A percentile compares a stretch with the other conserved stretches of the same genome.
These are phyloP conservation scores for Paspalum notatum DNA, from an alignment of 176 grass and related monocot genomes.

Conservation along the genomic window DNA sequence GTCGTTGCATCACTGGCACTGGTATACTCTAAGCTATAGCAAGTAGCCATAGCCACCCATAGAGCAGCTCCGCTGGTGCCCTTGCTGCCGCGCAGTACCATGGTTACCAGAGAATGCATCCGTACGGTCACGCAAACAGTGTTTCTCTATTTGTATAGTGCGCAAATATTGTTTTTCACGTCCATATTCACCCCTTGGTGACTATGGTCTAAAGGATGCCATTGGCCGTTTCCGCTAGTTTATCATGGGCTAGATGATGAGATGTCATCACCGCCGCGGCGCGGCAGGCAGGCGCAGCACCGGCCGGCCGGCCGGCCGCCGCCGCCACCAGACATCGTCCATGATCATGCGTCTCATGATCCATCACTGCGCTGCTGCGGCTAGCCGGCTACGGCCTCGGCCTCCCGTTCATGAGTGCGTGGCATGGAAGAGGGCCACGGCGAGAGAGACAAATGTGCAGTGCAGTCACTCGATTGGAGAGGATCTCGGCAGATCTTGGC, in stretches of 20 bases:
- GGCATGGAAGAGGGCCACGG: neutral
- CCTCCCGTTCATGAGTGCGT: neutral
- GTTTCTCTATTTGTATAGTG: no score
- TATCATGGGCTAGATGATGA: slow-evolving; percentile 3
- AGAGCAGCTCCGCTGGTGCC: neutral
- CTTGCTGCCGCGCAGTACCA: neutral
- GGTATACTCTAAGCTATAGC: neutral
- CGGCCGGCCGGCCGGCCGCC: neutral
- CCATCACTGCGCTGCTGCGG: neutral
- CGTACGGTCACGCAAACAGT: no score
- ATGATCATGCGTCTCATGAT: neutral
- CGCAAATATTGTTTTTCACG: no score
- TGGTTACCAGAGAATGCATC: no score
- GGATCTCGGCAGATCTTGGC: neutral
- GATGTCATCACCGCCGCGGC: neutral
- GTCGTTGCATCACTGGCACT: slow-evolving; percentile 2
- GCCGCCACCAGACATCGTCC: neutral
- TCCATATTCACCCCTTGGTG: no score
- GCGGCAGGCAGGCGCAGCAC: neutral
- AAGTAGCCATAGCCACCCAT: neutral
- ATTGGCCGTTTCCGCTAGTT: slow-evolving; percentile 5
- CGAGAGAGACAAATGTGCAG: neutral
- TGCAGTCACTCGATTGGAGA: neutral
- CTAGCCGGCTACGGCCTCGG: neutral
- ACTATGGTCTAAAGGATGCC: no score